Conservation (phyloP, 1,284 basidiomycete genomes). For the Leccinum fuscescens region DNA sequence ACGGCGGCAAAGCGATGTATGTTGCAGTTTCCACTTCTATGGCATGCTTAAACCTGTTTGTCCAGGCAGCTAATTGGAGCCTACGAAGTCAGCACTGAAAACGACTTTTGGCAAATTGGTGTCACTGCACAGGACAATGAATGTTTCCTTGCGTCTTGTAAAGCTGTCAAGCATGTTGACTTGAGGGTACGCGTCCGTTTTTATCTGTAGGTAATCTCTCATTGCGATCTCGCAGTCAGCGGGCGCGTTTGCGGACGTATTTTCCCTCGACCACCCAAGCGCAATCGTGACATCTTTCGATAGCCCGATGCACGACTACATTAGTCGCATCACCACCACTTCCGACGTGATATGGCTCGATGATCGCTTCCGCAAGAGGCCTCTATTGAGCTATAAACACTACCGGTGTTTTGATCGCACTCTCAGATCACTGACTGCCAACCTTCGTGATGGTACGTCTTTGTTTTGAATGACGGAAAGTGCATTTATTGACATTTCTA, state of each 20-base stretch:
- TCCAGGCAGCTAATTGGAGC: constrained; percentile 26
- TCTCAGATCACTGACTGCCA: constrained; percentile 43
- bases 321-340: constrained; percentile 57
- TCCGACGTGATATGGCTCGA: constrained; percentile 67
- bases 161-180: constrained; percentile 41
- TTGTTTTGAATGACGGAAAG: not conserved
- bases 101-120: constrained; percentile 33
- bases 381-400: constrained; percentile 62
- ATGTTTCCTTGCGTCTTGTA: constrained; percentile 35
- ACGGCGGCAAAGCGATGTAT: constrained; percentile 34
- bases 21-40: constrained; percentile 22
- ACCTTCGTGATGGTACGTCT: constrained; percentile 38
- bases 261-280: constrained; percentile 32
- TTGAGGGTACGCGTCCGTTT: constrained; percentile 42
- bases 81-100: constrained; percentile 16
- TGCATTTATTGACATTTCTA: constrained; percentile 19
- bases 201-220: constrained; percentile 1
- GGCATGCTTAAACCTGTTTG: constrained; percentile 18
- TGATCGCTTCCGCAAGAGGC: constrained; percentile 49
- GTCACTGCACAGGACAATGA: constrained; percentile 24
- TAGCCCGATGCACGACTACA: constrained; percentile 38
- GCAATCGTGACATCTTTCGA: constrained; percentile 55
- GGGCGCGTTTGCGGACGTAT: constrained; percentile 31
- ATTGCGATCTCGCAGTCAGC: constrained; percentile 25
- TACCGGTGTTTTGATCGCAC: constrained; percentile 58